These are phyloP conservation scores for Handroanthus guayacan DNA, from an alignment of 257 asterid genomes.

Conservation along the genomic window DNA sequence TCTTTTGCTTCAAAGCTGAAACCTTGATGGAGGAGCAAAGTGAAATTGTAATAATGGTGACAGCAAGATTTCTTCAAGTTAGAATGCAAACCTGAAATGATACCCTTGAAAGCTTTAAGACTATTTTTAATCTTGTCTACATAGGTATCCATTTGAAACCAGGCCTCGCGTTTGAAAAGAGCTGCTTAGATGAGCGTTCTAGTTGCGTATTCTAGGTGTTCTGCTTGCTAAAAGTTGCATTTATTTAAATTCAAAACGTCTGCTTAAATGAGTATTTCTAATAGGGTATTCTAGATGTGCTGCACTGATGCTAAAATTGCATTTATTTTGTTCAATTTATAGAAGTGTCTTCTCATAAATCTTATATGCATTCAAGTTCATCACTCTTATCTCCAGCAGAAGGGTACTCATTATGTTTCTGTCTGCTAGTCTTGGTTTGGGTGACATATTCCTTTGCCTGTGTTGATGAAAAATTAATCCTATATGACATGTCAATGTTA, in stretches of 20 bases:
- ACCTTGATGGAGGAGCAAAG: not conserved
- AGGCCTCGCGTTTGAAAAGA: not conserved
- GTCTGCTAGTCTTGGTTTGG: not conserved
- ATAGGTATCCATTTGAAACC: conserved; percentile 1
- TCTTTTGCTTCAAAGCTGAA: conserved; percentile 3
- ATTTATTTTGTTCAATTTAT: not conserved
- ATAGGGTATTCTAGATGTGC: not conserved
- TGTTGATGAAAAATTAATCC: not conserved
- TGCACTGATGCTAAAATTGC: not conserved
- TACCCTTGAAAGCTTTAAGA: not conserved
- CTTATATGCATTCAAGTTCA: not conserved
- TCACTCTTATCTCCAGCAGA: not conserved
- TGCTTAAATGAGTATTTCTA: not conserved
- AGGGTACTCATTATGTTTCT: not conserved
- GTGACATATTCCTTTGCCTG: conserved; percentile 16
- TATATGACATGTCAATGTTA: not conserved
- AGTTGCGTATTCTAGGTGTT: not conserved
- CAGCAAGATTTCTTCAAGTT: not conserved
- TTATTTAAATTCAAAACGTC: not conserved
- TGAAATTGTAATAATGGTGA: not conserved
- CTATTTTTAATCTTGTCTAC: not conserved
- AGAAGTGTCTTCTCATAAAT: not conserved
- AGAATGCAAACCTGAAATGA: conserved; percentile 12
- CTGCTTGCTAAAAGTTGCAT: not conserved
- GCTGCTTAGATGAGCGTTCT: not conserved